These are phyloP conservation scores for Podaxis carcinomalis DNA, from an alignment of 768 basidiomycete genomes.

Conservation along the genomic window DNA sequence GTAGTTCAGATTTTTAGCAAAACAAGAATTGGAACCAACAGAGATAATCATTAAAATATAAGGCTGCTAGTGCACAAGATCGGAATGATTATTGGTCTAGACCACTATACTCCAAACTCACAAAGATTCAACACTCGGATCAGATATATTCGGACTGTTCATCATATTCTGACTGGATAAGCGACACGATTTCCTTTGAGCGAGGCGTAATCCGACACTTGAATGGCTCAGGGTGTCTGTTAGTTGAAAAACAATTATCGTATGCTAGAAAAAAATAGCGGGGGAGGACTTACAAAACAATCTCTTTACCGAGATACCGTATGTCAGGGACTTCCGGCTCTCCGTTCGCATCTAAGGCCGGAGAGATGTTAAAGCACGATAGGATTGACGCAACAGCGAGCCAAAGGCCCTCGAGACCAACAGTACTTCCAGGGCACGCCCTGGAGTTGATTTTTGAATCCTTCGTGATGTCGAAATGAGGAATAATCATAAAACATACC, in stretches of 20 bases:
- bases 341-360: not conserved
- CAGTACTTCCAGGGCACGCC: not conserved
- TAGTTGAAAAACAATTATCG: no score
- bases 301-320: not conserved
- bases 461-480: no score
- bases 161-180: not conserved
- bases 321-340: not conserved
- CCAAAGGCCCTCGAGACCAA: not conserved
- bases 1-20: no score
- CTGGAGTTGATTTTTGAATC: not conserved
- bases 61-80: no score
- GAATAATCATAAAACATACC: not conserved
- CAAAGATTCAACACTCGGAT: no score
- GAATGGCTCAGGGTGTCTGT: not conserved
- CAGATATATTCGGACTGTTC: not conserved
- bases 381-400: not conserved
- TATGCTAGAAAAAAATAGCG: not conserved
- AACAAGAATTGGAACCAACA: no score
- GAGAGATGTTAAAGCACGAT: not conserved
- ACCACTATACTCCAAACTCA: no score
- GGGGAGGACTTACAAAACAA: not conserved
- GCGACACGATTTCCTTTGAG: not conserved
- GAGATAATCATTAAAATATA: no score
- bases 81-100: no score
- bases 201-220: not conserved